Conservation (phyloP, 2,329 filamentous ascomycete genomes). For the Incumbomyces delicatus region DNA sequence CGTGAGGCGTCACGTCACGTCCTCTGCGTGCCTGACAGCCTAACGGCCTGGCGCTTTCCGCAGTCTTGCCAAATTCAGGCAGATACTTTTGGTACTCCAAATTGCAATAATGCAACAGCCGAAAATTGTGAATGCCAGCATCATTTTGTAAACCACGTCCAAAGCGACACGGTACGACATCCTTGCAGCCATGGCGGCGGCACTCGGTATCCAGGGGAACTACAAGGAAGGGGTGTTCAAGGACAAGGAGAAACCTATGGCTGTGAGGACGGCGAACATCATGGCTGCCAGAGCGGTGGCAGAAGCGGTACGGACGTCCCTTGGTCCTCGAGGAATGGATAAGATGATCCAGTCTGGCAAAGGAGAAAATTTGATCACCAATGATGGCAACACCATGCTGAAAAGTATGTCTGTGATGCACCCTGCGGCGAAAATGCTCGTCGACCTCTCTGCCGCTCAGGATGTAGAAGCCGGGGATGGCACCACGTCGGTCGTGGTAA, state of each 20-base stretch:
- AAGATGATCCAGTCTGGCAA: slow-evolving; percentile 98
- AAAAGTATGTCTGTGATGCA: slow-evolving; percentile 99
- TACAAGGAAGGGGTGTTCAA: slow-evolving; percentile 58
- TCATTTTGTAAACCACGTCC: too few species aligned
- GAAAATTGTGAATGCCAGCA: too few species aligned
- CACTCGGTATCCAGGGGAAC: slow-evolving; percentile 36
- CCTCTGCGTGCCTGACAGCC: too few species aligned
- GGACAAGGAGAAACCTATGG: slow-evolving; percentile 42
- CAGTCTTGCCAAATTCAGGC: too few species aligned
- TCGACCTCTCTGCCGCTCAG: slow-evolving; percentile 91
- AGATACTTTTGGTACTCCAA: too few species aligned
- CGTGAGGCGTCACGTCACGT: too few species aligned
- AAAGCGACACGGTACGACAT: too few species aligned
- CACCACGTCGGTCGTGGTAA: slow-evolving; percentile 95
- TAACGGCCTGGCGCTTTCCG: slow-evolving; percentile 56
- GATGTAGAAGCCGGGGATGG: slow-evolving; percentile 98
- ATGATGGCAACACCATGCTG: slow-evolving; percentile 98
- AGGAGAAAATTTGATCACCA: slow-evolving; percentile 97
- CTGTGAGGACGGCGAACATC: slow-evolving; percentile 92
- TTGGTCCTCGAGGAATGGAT: slow-evolving; percentile 95
- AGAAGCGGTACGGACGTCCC: slow-evolving; percentile 93
- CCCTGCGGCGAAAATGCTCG: slow-evolving; percentile 98
- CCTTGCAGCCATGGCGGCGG: slow-evolving; percentile 36
- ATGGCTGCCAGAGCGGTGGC: slow-evolving; percentile 95
- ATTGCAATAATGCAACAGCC: too few species aligned